Conservation (phyloP, 1,139 yeast genomes). For the Diutina mesorugosa region DNA sequence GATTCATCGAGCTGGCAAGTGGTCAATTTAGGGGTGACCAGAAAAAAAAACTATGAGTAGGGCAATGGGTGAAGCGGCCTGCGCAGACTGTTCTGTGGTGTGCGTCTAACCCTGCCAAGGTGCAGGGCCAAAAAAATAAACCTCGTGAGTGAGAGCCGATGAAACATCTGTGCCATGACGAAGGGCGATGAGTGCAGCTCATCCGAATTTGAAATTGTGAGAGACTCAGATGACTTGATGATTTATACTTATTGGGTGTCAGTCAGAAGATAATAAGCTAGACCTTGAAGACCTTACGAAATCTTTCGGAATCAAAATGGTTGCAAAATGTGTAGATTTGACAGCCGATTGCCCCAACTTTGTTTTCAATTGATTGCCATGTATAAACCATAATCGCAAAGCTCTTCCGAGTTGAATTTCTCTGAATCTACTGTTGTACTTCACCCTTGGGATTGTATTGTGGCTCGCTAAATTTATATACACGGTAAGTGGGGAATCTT, state of each 20-base stretch:
- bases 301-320: background rate
- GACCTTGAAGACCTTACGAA: too few species aligned
- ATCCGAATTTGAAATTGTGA: background rate
- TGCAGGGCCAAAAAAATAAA: background rate
- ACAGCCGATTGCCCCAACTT: background rate
- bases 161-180: background rate
- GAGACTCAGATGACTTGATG: too few species aligned
- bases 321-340: background rate
- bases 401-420: too few species aligned
- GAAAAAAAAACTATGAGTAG: background rate
- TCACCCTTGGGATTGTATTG: background rate
- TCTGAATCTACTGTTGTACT: background rate
- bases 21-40: background rate
- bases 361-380: background rate
- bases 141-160: background rate
- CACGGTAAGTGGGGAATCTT: background rate
- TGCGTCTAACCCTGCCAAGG: background rate
- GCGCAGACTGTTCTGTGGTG: background rate
- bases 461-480: background rate
- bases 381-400: too few species aligned
- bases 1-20: background rate
- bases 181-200: background rate
- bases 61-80: background rate
- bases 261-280: too few species aligned
- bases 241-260: too few species aligned